These are phyloP conservation scores for Eucalyptus shirleyi DNA, from an alignment of 345 rosid species.

Conservation along the genomic window DNA sequence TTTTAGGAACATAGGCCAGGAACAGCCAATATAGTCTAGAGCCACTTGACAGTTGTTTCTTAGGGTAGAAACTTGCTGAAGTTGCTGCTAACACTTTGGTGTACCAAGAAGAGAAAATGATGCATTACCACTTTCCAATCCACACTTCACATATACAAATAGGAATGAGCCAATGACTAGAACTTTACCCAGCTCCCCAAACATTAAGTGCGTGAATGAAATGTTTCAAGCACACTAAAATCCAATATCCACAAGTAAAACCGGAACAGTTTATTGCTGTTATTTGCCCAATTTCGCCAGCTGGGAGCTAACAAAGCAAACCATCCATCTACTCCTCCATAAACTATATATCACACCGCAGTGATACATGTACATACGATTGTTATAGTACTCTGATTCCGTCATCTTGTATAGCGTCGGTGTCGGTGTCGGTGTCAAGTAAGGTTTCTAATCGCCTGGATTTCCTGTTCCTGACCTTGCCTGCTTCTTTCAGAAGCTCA, in stretches of 20 bases:
- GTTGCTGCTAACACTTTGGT: background rate
- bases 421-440: slow-evolving; percentile 35
- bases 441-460: slow-evolving; percentile 62
- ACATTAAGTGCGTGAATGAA: background rate
- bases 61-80: background rate
- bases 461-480: slow-evolving; percentile 60
- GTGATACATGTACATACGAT: slow-evolving; percentile 4
- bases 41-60: background rate
- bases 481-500: slow-evolving; percentile 81
- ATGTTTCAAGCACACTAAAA: background rate
- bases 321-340: slow-evolving; percentile 3
- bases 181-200: background rate
- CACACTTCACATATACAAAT: background rate
- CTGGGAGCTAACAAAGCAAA: background rate
- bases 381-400: slow-evolving; percentile 10
- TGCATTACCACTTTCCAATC: background rate
- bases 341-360: background rate
- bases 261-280: background rate
- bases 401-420: slow-evolving; percentile 10
- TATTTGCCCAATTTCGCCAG: background rate
- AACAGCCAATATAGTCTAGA: background rate
- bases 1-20: background rate
- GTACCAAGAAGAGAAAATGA: background rate
- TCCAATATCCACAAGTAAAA: background rate
- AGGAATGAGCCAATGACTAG: background rate